A percentile compares a stretch with the other conserved stretches of the same genome.
These are phyloP conservation scores for Leucocoprinus leucothites DNA, from an alignment of 768 basidiomycete species.

Conservation along the genomic window DNA sequence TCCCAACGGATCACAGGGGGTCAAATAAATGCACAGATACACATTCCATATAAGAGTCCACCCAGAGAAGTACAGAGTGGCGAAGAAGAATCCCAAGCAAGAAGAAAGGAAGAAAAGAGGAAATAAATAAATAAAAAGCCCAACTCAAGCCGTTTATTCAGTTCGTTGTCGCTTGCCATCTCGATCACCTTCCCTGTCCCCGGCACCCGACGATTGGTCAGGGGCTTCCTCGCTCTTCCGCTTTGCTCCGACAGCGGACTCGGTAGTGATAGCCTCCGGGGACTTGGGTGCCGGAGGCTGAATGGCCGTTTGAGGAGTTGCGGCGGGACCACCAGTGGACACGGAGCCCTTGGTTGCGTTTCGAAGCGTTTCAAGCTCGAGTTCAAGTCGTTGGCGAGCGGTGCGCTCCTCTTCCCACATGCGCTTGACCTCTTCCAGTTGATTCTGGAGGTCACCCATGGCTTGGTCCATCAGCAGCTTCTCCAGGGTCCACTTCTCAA, in stretches of 20 bases:
- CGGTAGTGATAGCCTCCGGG: constrained; percentile 8
- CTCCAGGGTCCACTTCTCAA: constrained; percentile 93
- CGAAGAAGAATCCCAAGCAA: not conserved
- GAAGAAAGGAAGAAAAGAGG: not conserved
- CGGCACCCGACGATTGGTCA: constrained; percentile 25
- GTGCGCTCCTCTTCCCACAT: constrained; percentile 77
- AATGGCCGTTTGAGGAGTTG: not conserved
- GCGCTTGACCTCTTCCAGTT: constrained; percentile 79
- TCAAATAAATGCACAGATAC: constrained; percentile 7
- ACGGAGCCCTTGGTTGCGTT: constrained; percentile 21
- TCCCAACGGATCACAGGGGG: too few relatives aligned
- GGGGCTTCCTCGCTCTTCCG: constrained; percentile 38
- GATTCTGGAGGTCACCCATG: constrained; percentile 82
- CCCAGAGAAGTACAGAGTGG: not conserved
- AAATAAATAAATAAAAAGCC: not conserved
- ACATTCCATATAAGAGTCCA: constrained; percentile 7
- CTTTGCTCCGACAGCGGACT: constrained; percentile 22
- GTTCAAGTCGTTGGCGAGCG: constrained; percentile 55
- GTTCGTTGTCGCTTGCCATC: constrained; percentile 41
- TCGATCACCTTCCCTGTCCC: constrained; percentile 24
- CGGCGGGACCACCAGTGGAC: too few relatives aligned
- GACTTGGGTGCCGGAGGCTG: not conserved
- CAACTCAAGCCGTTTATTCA: constrained; percentile 23
- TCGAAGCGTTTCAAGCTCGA: constrained; percentile 58
- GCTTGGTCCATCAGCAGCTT: constrained; percentile 91